Evolutionary conservation across 306 rosid species (phyloP).

Genomic region (Canavalia ensiformis): DNA sequence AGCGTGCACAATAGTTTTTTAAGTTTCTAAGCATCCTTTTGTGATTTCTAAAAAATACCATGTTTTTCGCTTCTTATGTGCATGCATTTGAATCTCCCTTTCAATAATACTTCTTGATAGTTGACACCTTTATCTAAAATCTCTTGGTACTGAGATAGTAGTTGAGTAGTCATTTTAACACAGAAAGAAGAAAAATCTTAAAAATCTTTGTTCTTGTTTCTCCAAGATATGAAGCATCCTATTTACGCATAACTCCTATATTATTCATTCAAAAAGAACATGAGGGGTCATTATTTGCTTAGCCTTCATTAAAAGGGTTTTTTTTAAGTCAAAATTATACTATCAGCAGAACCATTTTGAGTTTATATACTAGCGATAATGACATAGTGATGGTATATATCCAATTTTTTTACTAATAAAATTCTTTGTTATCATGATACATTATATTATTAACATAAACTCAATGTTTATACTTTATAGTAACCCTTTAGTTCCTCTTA

Average conservation of each 20-base stretch:
- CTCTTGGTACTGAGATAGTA: background rate
- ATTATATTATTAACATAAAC: too few relatives aligned
- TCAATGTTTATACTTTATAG: too few relatives aligned
- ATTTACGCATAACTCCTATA: background rate
- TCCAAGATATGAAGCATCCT: background rate
- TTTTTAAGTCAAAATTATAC: too few relatives aligned
- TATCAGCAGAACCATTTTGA: too few relatives aligned
- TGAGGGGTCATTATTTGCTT: too few relatives aligned
- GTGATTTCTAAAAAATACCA: conserved; percentile 2
- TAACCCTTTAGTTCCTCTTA: too few relatives aligned
- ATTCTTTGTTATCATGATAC: too few relatives aligned
- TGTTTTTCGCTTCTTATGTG: background rate
- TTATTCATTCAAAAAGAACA: background rate
- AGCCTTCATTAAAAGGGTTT: background rate
- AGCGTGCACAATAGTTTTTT: conserved; percentile 10
- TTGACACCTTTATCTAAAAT: conserved; percentile 2
- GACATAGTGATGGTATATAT: too few relatives aligned
- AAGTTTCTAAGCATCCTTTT: background rate
- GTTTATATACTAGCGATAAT: too few relatives aligned
- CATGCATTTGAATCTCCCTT: conserved; percentile 9
- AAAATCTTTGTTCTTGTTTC: background rate
- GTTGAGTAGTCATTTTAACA: conserved; percentile 25
- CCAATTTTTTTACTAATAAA: too few relatives aligned
- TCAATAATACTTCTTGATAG: background rate
- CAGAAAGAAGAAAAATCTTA: background rate